A percentile compares a stretch with the other conserved stretches of the same genome.
These are phyloP conservation scores for Phaeosphaeriaceae sp. DNA, from an alignment of 2,329 filamentous ascomycete species.

Conservation along the genomic window DNA sequence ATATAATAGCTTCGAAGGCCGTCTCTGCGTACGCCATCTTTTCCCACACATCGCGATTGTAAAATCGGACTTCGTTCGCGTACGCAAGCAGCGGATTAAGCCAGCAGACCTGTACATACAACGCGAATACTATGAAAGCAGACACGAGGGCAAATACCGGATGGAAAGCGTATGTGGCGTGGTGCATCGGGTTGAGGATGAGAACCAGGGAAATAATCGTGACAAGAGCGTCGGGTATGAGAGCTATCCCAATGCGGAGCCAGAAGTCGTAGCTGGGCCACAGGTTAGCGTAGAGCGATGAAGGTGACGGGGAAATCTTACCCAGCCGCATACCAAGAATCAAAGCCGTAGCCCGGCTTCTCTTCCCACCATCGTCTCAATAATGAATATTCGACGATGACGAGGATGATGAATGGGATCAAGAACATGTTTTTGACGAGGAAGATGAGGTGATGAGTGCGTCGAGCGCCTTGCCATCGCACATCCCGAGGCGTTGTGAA, in stretches of 20 bases:
- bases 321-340: slow-evolving; percentile 6
- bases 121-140: slow-evolving; percentile 3
- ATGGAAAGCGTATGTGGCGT: slow-evolving; percentile 10
- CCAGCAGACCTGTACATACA: slow-evolving; percentile 6
- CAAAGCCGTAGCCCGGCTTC: background rate
- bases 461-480: slow-evolving; percentile 17
- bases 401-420: slow-evolving; percentile 15
- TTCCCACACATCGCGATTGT: slow-evolving; percentile 4
- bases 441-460: slow-evolving; percentile 17
- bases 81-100: slow-evolving; percentile 5
- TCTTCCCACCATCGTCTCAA: slow-evolving; percentile 9
- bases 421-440: slow-evolving; percentile 14
- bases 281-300: background rate
- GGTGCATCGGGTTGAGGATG: slow-evolving; percentile 2
- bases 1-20: slow-evolving; percentile 6
- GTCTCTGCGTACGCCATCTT: slow-evolving; percentile 7
- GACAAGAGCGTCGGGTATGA: slow-evolving; percentile 9
- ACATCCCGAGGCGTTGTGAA: slow-evolving; percentile 10
- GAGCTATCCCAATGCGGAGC: slow-evolving; percentile 13
- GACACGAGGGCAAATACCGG: slow-evolving; percentile 12
- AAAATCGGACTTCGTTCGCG: slow-evolving; percentile 5
- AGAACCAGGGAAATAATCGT: slow-evolving; percentile 5
- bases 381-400: slow-evolving; percentile 17
- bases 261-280: slow-evolving; percentile 8
- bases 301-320: background rate